Percentiles rank a stretch among this genome's conserved stretches.
phyloP scores from a whole-genome alignment of 2,329 filamentous ascomycete species.

The Alternaria novae-zelandiae region DNA sequence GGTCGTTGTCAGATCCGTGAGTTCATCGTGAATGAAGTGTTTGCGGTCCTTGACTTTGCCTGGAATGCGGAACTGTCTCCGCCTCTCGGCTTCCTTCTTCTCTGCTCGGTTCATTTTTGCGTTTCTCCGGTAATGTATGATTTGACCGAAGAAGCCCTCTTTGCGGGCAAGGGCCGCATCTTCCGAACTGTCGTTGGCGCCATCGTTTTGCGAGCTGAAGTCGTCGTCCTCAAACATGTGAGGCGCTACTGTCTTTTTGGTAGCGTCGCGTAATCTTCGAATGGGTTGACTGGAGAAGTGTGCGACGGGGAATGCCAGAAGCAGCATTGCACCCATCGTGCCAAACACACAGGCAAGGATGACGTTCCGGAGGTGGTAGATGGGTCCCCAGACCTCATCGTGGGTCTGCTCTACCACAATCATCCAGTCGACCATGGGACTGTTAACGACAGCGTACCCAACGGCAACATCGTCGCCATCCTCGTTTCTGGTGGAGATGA shows the following conservation, averaged over 20 bases:
- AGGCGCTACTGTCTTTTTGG: slow-evolving; percentile 73
- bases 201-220: slow-evolving; percentile 44
- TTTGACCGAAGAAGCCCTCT: slow-evolving; percentile 52
- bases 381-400: slow-evolving; percentile 76
- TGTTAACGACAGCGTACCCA: slow-evolving; percentile 77
- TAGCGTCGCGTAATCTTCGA: slow-evolving; percentile 74
- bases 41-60: slow-evolving; percentile 78
- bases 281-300: slow-evolving; percentile 85
- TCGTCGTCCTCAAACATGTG: slow-evolving; percentile 61
- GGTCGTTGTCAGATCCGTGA: slow-evolving; percentile 80
- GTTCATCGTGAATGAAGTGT: slow-evolving; percentile 80
- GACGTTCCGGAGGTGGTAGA: slow-evolving; percentile 76
- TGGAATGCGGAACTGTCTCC: slow-evolving; percentile 79
- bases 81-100: slow-evolving; percentile 46
- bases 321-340: slow-evolving; percentile 73
- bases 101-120: slow-evolving; percentile 45
- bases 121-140: slow-evolving; percentile 45
- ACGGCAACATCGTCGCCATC: slow-evolving; percentile 72
- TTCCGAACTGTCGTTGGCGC: slow-evolving; percentile 55
- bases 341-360: slow-evolving; percentile 86
- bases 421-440: slow-evolving; percentile 77
- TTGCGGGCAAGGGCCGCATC: slow-evolving; percentile 56
- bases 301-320: slow-evolving; percentile 78
- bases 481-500: slow-evolving; percentile 76
- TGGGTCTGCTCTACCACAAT: slow-evolving; percentile 79